Evolutionary conservation across 306 rosid genomes (phyloP).

Genomic region (Ziziphus jujuba): DNA sequence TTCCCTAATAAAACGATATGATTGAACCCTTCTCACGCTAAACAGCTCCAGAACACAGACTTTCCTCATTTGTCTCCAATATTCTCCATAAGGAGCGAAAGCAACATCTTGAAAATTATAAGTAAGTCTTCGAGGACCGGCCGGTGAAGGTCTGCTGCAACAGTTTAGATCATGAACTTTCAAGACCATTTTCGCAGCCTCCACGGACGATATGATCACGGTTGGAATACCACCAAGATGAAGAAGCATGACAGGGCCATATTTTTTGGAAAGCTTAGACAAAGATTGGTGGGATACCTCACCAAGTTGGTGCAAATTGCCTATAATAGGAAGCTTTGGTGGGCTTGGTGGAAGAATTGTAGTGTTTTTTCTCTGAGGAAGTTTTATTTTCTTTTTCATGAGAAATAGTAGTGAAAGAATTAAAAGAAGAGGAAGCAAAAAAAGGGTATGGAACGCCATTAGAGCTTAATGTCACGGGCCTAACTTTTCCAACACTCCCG

Average conservation of each 20-base stretch:
- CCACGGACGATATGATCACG: constrained; percentile 19
- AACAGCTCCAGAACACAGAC: constrained; percentile 42
- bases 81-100: constrained; percentile 42
- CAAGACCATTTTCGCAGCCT: constrained; percentile 14
- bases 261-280: constrained; percentile 33
- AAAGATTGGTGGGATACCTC: constrained; percentile 23
- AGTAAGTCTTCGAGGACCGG: constrained; percentile 27
- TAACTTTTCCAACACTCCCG: too few relatives aligned
- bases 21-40: constrained; percentile 26
- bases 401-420: background rate
- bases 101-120: constrained; percentile 43
- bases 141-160: constrained; percentile 39
- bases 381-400: background rate
- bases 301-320: constrained; percentile 49
- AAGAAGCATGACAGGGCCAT: constrained; percentile 55
- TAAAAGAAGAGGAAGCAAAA: background rate
- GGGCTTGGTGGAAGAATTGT: constrained; percentile 44
- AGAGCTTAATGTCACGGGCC: too few relatives aligned
- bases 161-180: constrained; percentile 33
- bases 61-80: constrained; percentile 48
- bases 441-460: background rate
- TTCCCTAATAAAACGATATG: constrained; percentile 20
- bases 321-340: constrained; percentile 47
- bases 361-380: background rate
- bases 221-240: constrained; percentile 27